phyloP scores from a whole-genome alignment of 2,329 filamentous ascomycete species.

The Trichophyton verrucosum region DNA sequence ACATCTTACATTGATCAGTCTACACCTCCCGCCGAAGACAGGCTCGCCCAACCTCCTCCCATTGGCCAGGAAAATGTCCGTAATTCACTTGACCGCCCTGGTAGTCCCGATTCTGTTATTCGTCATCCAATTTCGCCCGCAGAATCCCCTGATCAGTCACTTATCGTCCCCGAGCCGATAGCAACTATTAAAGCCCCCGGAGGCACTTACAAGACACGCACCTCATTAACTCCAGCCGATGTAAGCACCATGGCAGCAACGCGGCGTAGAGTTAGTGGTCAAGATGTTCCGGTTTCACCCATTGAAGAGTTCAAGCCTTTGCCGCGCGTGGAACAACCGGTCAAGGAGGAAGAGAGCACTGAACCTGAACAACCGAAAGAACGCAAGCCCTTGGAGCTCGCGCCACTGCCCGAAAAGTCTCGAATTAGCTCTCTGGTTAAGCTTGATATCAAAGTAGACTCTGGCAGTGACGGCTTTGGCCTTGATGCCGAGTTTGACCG shows the following conservation, averaged over 20 bases:
- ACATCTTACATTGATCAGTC: slow-evolving; percentile 43
- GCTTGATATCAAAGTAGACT: slow-evolving; percentile 66
- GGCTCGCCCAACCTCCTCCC: slow-evolving; percentile 14
- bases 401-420: slow-evolving; percentile 23
- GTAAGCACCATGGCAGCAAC: slow-evolving; percentile 72
- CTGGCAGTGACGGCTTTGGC: slow-evolving; percentile 61
- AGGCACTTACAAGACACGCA: slow-evolving; percentile 74
- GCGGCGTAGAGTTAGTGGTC: slow-evolving; percentile 70
- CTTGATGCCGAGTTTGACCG: slow-evolving; percentile 88
- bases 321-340: background rate
- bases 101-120: slow-evolving; percentile 79
- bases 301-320: background rate
- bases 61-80: slow-evolving; percentile 26
- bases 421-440: slow-evolving; percentile 65
- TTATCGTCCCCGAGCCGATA: slow-evolving; percentile 60
- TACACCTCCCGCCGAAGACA: slow-evolving; percentile 19
- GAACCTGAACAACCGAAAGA: background rate
- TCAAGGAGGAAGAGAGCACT: slow-evolving; percentile 13
- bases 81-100: slow-evolving; percentile 30
- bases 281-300: slow-evolving; percentile 32
- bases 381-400: background rate
- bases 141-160: slow-evolving; percentile 21
- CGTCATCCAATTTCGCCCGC: slow-evolving; percentile 54
- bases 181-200: slow-evolving; percentile 84
- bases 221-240: slow-evolving; percentile 78